A percentile compares a stretch with the other conserved stretches of the same genome.
Evolutionary conservation across 75 land plant species (phyloP).

Genomic region (Sequoiadendron giganteum): DNA sequence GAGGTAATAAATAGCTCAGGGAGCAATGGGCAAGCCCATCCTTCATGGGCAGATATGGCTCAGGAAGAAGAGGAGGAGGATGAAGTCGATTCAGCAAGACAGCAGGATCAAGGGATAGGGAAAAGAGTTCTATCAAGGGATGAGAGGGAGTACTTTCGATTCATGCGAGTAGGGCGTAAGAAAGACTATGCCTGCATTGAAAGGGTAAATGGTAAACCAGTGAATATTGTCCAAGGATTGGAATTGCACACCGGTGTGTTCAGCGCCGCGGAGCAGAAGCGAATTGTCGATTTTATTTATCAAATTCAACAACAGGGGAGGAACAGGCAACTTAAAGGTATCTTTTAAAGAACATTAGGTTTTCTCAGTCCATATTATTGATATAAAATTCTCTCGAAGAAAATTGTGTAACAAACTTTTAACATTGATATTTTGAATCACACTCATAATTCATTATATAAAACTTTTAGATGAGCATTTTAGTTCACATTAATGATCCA

Average conservation of each 20-base stretch:
- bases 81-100: not conserved
- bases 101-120: not conserved
- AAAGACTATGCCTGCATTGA: conserved; percentile 75
- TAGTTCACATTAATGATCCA: too few species aligned
- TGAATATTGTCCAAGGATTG: conserved; percentile 73
- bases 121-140: conserved; percentile 37
- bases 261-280: conserved; percentile 79
- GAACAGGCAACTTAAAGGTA: conserved; percentile 59
- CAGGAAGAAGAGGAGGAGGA: conserved; percentile 55
- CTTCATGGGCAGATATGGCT: conserved; percentile 73
- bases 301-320: conserved; percentile 63
- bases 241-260: conserved; percentile 88
- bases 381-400: too few species aligned
- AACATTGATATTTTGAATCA: too few species aligned
- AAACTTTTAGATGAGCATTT: too few species aligned
- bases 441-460: too few species aligned
- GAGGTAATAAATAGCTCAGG: not conserved
- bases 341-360: not conserved
- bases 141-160: conserved; percentile 57
- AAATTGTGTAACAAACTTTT: too few species aligned
- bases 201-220: conserved; percentile 59
- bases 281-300: conserved; percentile 65
- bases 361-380: too few species aligned
- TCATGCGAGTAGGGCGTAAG: conserved; percentile 52
- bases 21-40: not conserved